Base-by-base conservation (phyloP, 2,329 filamentous ascomycete species). In the Colletotrichum plurivorum region DNA sequence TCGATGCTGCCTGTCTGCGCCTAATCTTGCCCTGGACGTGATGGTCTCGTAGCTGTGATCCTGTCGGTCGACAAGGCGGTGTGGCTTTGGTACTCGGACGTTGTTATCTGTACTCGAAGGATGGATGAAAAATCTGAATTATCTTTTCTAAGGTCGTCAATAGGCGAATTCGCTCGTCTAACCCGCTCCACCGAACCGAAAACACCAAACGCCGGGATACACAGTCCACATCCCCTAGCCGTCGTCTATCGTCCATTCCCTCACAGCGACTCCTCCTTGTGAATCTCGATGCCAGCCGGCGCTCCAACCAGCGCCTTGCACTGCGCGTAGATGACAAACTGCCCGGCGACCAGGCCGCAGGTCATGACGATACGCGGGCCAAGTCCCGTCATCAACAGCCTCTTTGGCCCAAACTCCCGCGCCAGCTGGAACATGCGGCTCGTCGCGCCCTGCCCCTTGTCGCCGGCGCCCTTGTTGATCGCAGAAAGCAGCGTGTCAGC, bases 401-500 rank as follows among this genome's bases (percentile, higher is more conserved):
- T 77, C 74, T 80, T 83, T 4, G 85, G 84, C 0, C 85, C 85
- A 62, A 87, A 87, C 74, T 87, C 84, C 25, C 76, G 73, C 1
- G 85, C 85, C 20, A 88, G 82, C 67, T 84, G 79, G 74, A 86
- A 84, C 85, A 87, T 87, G 60, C 85, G 78, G 69, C 80, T 81
- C n/a, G 85, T 84, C 18, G 82, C 80, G 52, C 84, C 76, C 76
- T 87, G 85, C 3, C 75, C 79, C 16, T 77, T 78, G 73, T 87
- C 84, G 1, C 85, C 85, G 0, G 84, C 84, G 63, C 85, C 85
- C 77, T 87, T 87, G 78, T 88, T 88, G 73, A 87, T 87, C 61
- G 85, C 85, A 1, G 85, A 87, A 25, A 87, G 79, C 68, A 88
- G 78, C 15, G 85, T 88, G 71, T 97, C 94, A 71, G 94, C 94